These are phyloP conservation scores for Teunomyces atbi DNA, from an alignment of 805 yeast genomes.

Conservation along the genomic window DNA sequence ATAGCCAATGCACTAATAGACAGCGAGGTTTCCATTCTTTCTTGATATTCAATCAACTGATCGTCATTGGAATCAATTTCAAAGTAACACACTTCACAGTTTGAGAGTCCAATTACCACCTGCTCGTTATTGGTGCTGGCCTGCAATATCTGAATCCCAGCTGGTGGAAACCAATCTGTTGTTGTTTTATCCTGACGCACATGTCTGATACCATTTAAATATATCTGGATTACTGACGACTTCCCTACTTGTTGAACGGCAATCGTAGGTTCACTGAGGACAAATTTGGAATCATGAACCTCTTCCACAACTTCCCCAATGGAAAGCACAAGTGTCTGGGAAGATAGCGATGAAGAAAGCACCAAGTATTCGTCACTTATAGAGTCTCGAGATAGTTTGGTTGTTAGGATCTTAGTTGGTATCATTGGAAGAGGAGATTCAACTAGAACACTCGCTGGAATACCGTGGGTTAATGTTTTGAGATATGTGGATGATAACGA, in stretches of 20 bases:
- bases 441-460: conserved; percentile 61
- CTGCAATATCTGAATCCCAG: conserved; percentile 60
- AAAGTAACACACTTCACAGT: conserved; percentile 75
- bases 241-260: conserved; percentile 67
- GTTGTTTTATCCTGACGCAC: conserved; percentile 31
- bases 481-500: conserved; percentile 41
- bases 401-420: conserved; percentile 63
- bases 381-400: conserved; percentile 46
- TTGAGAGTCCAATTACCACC: conserved; percentile 67
- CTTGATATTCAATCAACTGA: conserved; percentile 68
- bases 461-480: conserved; percentile 53
- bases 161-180: conserved; percentile 80
- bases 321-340: conserved; percentile 68
- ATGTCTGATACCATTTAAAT: conserved; percentile 67
- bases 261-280: conserved; percentile 57
- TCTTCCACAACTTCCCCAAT: conserved; percentile 82
- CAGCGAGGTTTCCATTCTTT: conserved; percentile 51
- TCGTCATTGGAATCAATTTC: conserved; percentile 64
- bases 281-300: conserved; percentile 64
- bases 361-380: conserved; percentile 61
- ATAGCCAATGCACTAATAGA: conserved; percentile 47
- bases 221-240: conserved; percentile 67
- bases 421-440: conserved; percentile 71
- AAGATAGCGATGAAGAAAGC: conserved; percentile 52
- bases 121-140: conserved; percentile 68